These are phyloP conservation scores for Shiraia sp. DNA, from an alignment of 2,329 filamentous ascomycete species.

Conservation along the genomic window DNA sequence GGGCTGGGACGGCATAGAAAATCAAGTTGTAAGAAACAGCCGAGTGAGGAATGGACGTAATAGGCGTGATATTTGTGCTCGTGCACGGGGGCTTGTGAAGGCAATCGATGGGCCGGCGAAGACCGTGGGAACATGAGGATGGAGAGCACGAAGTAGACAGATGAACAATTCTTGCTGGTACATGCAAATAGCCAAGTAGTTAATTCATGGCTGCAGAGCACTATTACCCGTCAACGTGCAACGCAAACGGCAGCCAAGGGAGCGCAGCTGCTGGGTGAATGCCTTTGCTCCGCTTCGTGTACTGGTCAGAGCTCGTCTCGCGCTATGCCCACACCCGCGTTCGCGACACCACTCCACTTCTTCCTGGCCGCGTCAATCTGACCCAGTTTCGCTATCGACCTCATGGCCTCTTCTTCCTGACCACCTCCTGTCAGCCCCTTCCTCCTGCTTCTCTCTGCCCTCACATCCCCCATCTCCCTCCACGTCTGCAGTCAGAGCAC, in stretches of 20 bases:
- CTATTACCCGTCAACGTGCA: constrained; percentile 8
- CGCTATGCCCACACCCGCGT: constrained; percentile 23
- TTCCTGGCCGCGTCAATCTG: constrained; percentile 29
- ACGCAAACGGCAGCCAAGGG: constrained; percentile 9
- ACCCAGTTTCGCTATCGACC: constrained; percentile 37
- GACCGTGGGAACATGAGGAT: constrained; percentile 15
- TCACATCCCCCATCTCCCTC: constrained; percentile 14
- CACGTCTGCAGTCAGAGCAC: constrained; percentile 16
- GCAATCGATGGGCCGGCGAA: no score
- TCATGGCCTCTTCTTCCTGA: constrained; percentile 41
- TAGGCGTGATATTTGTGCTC: constrained; percentile 30
- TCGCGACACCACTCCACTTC: constrained; percentile 16
- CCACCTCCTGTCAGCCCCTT: constrained; percentile 23
- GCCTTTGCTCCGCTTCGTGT: constrained; percentile 13
- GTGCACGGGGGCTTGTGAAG: constrained; percentile 32
- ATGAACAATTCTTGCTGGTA: constrained; percentile 3
- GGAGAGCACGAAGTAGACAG: constrained; percentile 4
- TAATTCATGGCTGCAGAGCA: not conserved
- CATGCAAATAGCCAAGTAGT: constrained; percentile 2
- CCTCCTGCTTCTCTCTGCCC: constrained; percentile 17
- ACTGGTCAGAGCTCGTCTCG: constrained; percentile 29
- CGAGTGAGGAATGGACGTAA: constrained; percentile 35
- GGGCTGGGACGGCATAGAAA: constrained; percentile 40
- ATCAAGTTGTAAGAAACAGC: constrained; percentile 29
- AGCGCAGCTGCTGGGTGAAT: constrained; percentile 16